Conservation (phyloP, 2,329 filamentous ascomycete genomes). For the Alternaria tenuissima region DNA sequence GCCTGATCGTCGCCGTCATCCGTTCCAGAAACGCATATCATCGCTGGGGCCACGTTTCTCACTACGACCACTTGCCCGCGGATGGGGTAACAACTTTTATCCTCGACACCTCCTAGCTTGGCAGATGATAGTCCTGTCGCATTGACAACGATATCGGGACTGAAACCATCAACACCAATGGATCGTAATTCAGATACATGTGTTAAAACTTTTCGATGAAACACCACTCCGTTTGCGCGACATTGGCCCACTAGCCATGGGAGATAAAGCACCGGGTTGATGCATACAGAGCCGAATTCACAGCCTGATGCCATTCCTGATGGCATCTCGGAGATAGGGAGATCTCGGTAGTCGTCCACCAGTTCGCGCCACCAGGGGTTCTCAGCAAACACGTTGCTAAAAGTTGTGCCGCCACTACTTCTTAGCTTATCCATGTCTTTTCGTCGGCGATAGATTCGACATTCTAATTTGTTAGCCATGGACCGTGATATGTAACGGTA, state of each 20-base stretch:
- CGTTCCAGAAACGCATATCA: slow-evolving; percentile 74
- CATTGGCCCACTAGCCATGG: slow-evolving; percentile 85
- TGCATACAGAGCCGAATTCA: slow-evolving; percentile 83
- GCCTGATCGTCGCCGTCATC: slow-evolving; percentile 76
- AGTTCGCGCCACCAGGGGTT: slow-evolving; percentile 69
- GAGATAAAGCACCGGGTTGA: slow-evolving; percentile 87
- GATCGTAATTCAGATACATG: slow-evolving; percentile 75
- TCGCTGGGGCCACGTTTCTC: slow-evolving; percentile 75
- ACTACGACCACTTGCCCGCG: slow-evolving; percentile 86
- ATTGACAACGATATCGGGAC: slow-evolving; percentile 78
- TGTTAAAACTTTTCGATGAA: slow-evolving; percentile 52
- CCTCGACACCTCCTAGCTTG: slow-evolving; percentile 80
- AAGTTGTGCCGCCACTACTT: slow-evolving; percentile 59
- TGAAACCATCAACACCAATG: slow-evolving; percentile 62
- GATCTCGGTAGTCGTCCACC: slow-evolving; percentile 18
- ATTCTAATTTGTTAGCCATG: not conserved
- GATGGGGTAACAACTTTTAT: slow-evolving; percentile 73
- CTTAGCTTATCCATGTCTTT: slow-evolving; percentile 55
- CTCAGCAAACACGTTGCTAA: slow-evolving; percentile 1
- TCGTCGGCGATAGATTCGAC: not conserved
- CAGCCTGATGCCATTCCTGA: slow-evolving; percentile 73
- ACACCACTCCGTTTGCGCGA: slow-evolving; percentile 71
- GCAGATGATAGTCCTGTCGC: slow-evolving; percentile 79
- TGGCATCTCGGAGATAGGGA: slow-evolving; percentile 64
- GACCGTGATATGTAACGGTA: not conserved